Percentiles rank a stretch among this genome's conserved stretches.
These are phyloP conservation scores for Aspergillus brunneoviolaceus DNA, from an alignment of 2,329 filamentous ascomycete species.

Conservation along the genomic window DNA sequence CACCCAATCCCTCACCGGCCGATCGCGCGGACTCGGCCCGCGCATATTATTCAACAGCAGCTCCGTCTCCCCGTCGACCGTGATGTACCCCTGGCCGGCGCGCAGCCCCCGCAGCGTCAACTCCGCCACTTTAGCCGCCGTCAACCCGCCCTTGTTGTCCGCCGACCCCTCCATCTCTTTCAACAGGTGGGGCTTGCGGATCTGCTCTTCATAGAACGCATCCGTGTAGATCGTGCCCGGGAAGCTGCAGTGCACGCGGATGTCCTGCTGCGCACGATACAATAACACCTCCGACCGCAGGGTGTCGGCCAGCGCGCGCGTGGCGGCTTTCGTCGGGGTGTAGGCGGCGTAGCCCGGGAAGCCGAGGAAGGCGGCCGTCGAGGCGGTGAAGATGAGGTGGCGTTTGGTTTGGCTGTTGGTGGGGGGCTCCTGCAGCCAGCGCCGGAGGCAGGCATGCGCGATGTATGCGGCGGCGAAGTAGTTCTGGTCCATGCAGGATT, in stretches of 20 bases:
- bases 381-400: conserved; percentile 16
- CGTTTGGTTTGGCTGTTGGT: not conserved
- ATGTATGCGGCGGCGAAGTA: conserved; percentile 13
- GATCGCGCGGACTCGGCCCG: conserved; percentile 11
- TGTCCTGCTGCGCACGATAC: conserved; percentile 5
- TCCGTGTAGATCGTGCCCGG: conserved; percentile 11
- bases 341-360: conserved; percentile 16
- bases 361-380: conserved; percentile 10
- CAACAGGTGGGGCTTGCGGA: conserved; percentile 5
- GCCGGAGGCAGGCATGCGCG: conserved; percentile 8
- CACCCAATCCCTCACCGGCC: not conserved
- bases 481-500: conserved; percentile 14
- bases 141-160: not conserved
- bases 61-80: conserved; percentile 1
- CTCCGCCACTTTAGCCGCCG: conserved; percentile 1
- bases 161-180: conserved; percentile 11
- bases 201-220: conserved; percentile 7
- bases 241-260: conserved; percentile 11
- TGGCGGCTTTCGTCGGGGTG: conserved; percentile 14
- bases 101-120: conserved; percentile 4
- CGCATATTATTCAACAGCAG: conserved; percentile 14
- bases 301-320: conserved; percentile 16
- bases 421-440: conserved; percentile 7
- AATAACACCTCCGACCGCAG: conserved; percentile 13
- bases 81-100: conserved; percentile 1